These are phyloP conservation scores for Russula dissimulans DNA, from an alignment of 768 basidiomycete genomes.

Conservation along the genomic window DNA sequence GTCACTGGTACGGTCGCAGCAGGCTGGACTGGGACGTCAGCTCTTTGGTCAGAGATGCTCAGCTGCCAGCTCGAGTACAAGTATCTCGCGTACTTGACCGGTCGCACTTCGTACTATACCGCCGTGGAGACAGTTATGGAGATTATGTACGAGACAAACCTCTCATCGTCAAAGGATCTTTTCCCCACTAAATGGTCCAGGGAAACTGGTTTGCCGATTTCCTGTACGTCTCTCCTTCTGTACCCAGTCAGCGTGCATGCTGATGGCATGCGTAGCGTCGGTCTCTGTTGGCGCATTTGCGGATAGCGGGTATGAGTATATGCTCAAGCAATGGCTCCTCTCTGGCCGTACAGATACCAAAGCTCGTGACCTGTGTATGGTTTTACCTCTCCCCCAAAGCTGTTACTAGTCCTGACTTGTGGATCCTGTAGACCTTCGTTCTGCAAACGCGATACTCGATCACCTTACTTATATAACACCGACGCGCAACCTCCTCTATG, in stretches of 20 bases:
- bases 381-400: slow-evolving; percentile 6
- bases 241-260: slow-evolving; percentile 21
- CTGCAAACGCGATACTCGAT: slow-evolving; percentile 50
- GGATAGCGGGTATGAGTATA: slow-evolving; percentile 74
- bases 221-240: slow-evolving; percentile 31
- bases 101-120: slow-evolving; percentile 51
- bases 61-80: slow-evolving; percentile 82
- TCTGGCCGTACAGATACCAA: slow-evolving; percentile 53
- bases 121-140: slow-evolving; percentile 46
- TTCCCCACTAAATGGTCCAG: slow-evolving; percentile 49
- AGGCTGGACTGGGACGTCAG: slow-evolving; percentile 43
- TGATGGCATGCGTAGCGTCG: slow-evolving; percentile 24
- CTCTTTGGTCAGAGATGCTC: slow-evolving; percentile 66
- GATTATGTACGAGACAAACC: slow-evolving; percentile 35
- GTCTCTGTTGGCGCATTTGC: slow-evolving; percentile 57
- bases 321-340: slow-evolving; percentile 66
- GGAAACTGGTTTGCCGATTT: slow-evolving; percentile 33
- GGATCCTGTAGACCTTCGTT: slow-evolving; percentile 46
- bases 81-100: slow-evolving; percentile 77
- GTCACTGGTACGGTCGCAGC: slow-evolving; percentile 35
- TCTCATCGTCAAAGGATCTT: slow-evolving; percentile 43
- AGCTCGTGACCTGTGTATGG: slow-evolving; percentile 60
- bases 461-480: slow-evolving; percentile 61
- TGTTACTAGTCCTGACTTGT: slow-evolving; percentile 24
- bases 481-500: slow-evolving; percentile 58